A percentile compares a stretch with the other conserved stretches of the same genome.
Conservation (phyloP, 148 eudicot species). For the Rhododendron henanense region DNA sequence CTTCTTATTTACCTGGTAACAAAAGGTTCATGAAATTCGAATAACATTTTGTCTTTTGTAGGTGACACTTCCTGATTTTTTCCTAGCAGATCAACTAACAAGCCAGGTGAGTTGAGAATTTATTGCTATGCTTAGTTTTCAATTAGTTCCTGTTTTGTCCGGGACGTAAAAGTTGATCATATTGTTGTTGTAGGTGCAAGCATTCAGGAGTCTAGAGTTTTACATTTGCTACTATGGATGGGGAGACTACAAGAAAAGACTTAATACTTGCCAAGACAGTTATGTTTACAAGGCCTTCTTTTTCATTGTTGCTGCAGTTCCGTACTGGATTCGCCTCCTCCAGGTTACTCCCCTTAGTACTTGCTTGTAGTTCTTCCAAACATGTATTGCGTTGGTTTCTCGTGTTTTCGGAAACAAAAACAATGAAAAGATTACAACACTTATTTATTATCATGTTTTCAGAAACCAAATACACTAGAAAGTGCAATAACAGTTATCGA, state of each 20-base stretch:
- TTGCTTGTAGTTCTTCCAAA: neutral
- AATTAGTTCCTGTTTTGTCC: neutral
- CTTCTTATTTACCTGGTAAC: neutral
- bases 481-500: neutral
- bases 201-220: conserved; percentile 41
- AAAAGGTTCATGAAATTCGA: neutral
- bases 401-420: neutral
- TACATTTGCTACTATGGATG: conserved; percentile 44
- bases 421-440: neutral
- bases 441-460: too few relatives aligned
- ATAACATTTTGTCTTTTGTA: conserved; percentile 8
- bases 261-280: conserved; percentile 40
- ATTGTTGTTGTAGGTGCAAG: conserved; percentile 34
- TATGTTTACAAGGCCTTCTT: conserved; percentile 63
- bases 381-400: neutral
- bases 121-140: neutral
- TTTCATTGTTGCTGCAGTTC: conserved; percentile 60
- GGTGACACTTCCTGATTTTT: conserved; percentile 50
- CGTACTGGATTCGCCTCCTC: conserved; percentile 78
- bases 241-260: conserved; percentile 27
- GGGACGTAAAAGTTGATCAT: neutral
- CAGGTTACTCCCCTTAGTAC: conserved; percentile 43
- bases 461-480: neutral
- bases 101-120: conserved; percentile 29
- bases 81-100: conserved; percentile 49